A percentile compares a stretch with the other conserved stretches of the same genome.
These are phyloP conservation scores for Populus trichocarpa DNA, from an alignment of 441 rosid genomes.

Conservation along the genomic window DNA sequence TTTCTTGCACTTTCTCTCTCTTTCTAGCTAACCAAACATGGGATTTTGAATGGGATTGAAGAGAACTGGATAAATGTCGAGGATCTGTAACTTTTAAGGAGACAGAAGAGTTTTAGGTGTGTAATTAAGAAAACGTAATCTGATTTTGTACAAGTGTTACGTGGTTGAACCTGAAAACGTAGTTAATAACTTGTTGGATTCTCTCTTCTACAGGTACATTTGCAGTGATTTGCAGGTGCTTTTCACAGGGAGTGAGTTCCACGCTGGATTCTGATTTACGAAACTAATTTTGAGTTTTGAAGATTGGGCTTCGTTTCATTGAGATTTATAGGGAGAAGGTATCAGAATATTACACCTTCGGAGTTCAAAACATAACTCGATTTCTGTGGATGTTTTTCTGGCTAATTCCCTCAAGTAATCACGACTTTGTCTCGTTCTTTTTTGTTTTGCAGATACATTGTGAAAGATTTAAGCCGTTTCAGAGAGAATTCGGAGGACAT, in stretches of 20 bases:
- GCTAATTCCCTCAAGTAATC: conserved; percentile 15
- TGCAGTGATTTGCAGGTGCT: conserved; percentile 8
- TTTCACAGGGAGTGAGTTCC: conserved; percentile 2
- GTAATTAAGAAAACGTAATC: conserved; percentile 17
- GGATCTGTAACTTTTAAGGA: conserved; percentile 26
- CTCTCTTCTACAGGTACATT: conserved; percentile 15
- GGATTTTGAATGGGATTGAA: not conserved
- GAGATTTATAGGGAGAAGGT: conserved; percentile 2
- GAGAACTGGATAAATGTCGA: conserved; percentile 25
- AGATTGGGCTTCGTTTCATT: conserved; percentile 7
- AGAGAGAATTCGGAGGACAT: conserved; percentile 10
- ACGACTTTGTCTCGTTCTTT: not conserved
- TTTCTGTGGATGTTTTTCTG: not conserved
- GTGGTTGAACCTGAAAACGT: not conserved
- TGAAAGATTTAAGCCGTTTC: conserved; percentile 8
- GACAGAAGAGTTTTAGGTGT: conserved; percentile 22
- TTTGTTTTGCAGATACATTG: conserved; percentile 31
- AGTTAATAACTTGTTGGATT: not conserved
- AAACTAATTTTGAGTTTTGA: conserved; percentile 8
- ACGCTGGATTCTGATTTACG: conserved; percentile 6
- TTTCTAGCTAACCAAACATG: conserved; percentile 34
- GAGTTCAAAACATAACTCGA: not conserved
- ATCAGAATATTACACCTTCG: conserved; percentile 8
- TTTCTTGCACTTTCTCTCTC: conserved; percentile 31
- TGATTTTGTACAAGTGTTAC: not conserved